Base-by-base conservation (phyloP, 2,329 filamentous ascomycete species). In the Sporothrix brasiliensis region DNA sequence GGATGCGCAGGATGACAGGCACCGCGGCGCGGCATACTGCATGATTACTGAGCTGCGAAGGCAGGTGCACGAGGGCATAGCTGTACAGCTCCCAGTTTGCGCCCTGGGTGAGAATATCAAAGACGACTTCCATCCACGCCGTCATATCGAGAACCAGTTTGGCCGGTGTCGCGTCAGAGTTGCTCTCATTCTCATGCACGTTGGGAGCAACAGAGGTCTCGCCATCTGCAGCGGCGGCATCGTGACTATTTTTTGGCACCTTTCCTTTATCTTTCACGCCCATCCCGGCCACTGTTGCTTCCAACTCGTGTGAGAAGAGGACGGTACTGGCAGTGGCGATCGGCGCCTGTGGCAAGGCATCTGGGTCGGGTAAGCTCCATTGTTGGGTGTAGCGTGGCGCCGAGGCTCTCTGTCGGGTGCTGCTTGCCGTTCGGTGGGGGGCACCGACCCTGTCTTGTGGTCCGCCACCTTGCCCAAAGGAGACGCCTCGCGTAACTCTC, bases 61-160 rank as follows among this genome's bases (percentile, higher is more conserved):
- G 92, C 11, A 97, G 82, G 78, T 97, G 92, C 6, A 93, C 91
- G 41, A 99, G 83, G 21, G 94, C 87, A 77, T 94, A 97, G 79
- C 92, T 94, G 82, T 97, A 97, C 1, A 97, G 83, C 77, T 98
- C 93, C 94, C 94, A 98, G 73, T 95, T 90, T 63, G 88, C 87
- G 53, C 90, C 91, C 69, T 89, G 86, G 74, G 91, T 88, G 56
- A 97, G 81, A n/a, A 95, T 81, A n/a, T 85, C 84, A 34, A 92
- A 86, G 50, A 96, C 84, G 13, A 89, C 85, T 73, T 94, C 91
- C n/a, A 97, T 84, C 91, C 93, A 97, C 53, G 85, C 79, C 16
- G 85, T 84, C 61, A 91, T 84, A 69, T 88, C 85, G 69, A 93
- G 80, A 9, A 58, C 68, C 85, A 67, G 30, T 2, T 58, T 19